A percentile compares a stretch with the other conserved stretches of the same genome.
These are phyloP conservation scores for Gossypium arboreum DNA, from an alignment of 345 rosid genomes.

Conservation along the genomic window DNA sequence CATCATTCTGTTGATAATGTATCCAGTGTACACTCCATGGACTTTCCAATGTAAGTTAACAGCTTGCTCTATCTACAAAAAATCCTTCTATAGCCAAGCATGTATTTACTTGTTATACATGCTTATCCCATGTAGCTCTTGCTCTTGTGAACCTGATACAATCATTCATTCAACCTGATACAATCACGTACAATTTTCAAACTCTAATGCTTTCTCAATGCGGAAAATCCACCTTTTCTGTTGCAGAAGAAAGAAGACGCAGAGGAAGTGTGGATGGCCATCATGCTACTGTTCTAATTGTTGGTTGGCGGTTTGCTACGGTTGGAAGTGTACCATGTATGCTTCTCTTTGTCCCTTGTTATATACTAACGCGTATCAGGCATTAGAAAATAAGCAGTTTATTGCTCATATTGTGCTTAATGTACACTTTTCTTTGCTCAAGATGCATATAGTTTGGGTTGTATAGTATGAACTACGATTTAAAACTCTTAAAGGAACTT, in stretches of 20 bases:
- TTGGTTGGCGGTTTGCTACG: conserved; percentile 35
- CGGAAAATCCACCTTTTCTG: conserved; percentile 20
- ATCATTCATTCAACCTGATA: background rate
- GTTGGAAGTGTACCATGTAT: conserved; percentile 27
- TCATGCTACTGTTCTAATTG: background rate
- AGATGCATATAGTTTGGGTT: background rate
- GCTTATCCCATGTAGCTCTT: background rate
- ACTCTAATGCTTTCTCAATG: conserved; percentile 19
- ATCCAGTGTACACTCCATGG: conserved; percentile 49
- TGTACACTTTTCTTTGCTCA: background rate
- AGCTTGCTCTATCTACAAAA: background rate
- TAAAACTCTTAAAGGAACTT: background rate
- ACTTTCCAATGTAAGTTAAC: conserved; percentile 66
- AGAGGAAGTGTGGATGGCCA: conserved; percentile 30
- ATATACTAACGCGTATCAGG: conserved; percentile 3
- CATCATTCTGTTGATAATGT: conserved; percentile 35
- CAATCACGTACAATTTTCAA: background rate
- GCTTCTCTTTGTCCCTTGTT: conserved; percentile 15
- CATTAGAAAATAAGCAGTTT: background rate
- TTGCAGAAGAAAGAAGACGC: conserved; percentile 21
- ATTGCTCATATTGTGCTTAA: background rate
- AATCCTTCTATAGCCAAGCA: background rate
- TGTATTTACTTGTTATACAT: background rate
- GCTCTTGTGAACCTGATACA: background rate
- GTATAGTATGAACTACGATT: background rate